Percentiles rank a stretch among this genome's conserved stretches.
phyloP scores from a whole-genome alignment of 2,329 filamentous ascomycete genomes.

The Cladorrhinum sp. region DNA sequence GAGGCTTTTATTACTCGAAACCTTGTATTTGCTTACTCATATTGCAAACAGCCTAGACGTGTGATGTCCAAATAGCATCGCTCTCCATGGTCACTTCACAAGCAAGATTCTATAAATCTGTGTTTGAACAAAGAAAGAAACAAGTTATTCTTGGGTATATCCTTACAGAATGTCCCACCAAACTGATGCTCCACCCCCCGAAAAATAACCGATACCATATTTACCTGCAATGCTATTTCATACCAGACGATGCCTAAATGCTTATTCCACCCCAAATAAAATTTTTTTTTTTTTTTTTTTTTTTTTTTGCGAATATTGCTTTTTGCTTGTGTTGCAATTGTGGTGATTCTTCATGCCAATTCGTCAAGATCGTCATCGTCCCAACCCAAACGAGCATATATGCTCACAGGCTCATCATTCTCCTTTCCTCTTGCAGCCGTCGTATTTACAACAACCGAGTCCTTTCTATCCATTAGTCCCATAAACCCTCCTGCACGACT shows the following conservation, averaged over 20 bases:
- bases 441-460: background rate
- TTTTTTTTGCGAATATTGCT: background rate
- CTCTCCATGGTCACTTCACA: no score
- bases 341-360: slow-evolving; percentile 21
- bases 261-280: background rate
- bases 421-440: slow-evolving; percentile 13
- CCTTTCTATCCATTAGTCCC: slow-evolving; percentile 29
- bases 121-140: background rate
- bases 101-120: no score
- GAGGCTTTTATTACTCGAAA: no score
- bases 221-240: background rate
- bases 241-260: background rate
- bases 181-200: no score
- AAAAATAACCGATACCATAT: background rate
- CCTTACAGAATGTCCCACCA: background rate
- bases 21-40: no score
- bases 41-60: no score
- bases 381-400: slow-evolving; percentile 58
- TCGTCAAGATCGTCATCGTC: slow-evolving; percentile 48
- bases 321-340: background rate
- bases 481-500: slow-evolving; percentile 17
- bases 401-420: slow-evolving; percentile 38
- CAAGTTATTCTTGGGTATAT: background rate
- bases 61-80: no score
- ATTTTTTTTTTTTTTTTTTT: background rate